phyloP scores from a whole-genome alignment of 495 filamentous ascomycete genomes.

The Penicillium egyptiacum region DNA sequence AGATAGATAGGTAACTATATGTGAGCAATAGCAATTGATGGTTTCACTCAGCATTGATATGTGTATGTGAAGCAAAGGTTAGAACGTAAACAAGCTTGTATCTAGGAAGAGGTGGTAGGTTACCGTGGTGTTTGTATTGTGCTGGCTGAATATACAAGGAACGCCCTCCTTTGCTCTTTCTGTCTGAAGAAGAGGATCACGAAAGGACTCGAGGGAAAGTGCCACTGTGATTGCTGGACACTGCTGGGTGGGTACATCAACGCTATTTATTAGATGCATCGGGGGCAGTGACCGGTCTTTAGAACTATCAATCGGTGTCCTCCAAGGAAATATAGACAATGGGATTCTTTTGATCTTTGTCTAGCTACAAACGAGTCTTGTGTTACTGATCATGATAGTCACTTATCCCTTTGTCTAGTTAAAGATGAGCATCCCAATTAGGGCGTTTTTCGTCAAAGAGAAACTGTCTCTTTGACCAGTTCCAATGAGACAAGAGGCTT shows the following conservation, averaged over 20 bases:
- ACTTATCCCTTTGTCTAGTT: background rate
- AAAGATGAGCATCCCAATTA: background rate
- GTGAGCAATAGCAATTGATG: background rate
- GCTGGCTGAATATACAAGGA: background rate
- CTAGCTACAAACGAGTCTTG: background rate
- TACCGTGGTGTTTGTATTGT: background rate
- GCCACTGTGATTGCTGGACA: background rate
- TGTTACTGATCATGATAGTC: background rate
- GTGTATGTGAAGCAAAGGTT: background rate
- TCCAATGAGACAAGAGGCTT: background rate
- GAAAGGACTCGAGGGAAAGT: background rate
- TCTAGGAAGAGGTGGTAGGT: background rate
- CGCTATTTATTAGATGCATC: background rate
- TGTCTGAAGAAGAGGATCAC: background rate
- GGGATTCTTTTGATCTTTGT: constrained; percentile 3
- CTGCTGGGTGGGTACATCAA: background rate
- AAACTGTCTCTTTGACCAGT: background rate
- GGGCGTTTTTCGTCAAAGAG: background rate
- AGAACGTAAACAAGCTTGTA: background rate
- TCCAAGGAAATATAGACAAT: background rate
- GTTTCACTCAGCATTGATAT: no score
- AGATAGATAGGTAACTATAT: background rate
- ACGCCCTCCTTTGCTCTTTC: background rate
- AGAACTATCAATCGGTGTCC: background rate
- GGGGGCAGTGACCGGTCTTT: background rate